Base-by-base conservation (phyloP, 768 basidiomycete species). In the Kwoniella dendrophila region DNA sequence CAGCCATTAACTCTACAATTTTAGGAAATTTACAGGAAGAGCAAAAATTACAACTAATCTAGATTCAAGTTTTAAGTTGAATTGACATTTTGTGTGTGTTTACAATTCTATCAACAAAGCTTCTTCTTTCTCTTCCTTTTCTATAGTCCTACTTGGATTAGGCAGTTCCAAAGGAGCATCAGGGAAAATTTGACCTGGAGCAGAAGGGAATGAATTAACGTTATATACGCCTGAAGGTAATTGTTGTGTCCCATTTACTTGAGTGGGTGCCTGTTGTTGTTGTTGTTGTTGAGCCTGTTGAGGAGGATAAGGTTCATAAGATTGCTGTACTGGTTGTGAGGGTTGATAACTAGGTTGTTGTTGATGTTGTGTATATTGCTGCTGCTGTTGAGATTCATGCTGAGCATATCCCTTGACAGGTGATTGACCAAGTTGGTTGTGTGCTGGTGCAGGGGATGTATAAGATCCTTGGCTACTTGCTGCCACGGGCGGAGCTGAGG, bases 71-170 rank as follows among this genome's bases (percentile, higher is more conserved):
- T n/a, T n/a, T n/a, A n/a, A n/a, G n/a, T n/a, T n/a, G n/a, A n/a
- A n/a, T n/a, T n/a, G n/a, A n/a, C n/a, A n/a, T n/a, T n/a, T n/a
- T n/a, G n/a, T n/a, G n/a, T n/a, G n/a, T n/a, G n/a, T 30, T 27
- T 38, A 58, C 34, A 78, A 57, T 69, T 78, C 74, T 52, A 78
- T 78, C 55, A 78, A 61, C 63, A 78, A 49, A 22, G 73, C 74
- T 52, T 78, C 77, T 50, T 74, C 61, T 47, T 67, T 67, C 60
- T 72, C 69, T 24, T 70, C 41, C 7, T 63, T 65, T 53, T 67
- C 60, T 34, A 64, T 27, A 16, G 64, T 60, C 36, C 52, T 44
- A 29, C 43, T 36, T 27, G 40, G 53, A 26, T 32, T 43, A 14
- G 64, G 61, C 18, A 63, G 18, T 18, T 59, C 67, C 22, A 49